Evolutionary conservation across 75 land plant species (phyloP), one percentile per base, ranked within the genome.

Genomic region (Picea sitchensis): DNA sequence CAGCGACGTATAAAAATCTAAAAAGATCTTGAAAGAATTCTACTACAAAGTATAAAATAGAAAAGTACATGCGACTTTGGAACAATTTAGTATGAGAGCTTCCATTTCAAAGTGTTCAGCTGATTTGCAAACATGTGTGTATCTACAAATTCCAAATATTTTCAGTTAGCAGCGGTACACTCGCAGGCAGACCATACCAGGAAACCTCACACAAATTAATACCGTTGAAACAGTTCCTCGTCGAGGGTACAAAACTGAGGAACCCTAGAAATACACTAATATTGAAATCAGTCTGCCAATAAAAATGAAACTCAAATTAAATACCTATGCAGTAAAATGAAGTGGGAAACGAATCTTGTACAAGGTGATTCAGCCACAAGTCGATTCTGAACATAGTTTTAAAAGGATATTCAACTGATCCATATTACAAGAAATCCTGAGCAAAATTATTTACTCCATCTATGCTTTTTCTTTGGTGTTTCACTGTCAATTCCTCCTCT

Each of bases 1-100:
- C 12, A 51, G 56, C 11, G 12, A 9, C 56, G 0, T 51, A 51
- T 51, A 51, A 9, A 9, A 9, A 51, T 9, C 56, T 51, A 9
- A 51, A 9, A 51, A 51, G 84, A 76, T 56, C 94, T 75, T 80
- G 90, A 90, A 61, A 61, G 9, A 67, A 67, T 14, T 14, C 3
- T 67, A 67, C 71, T 15, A 34, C 5, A 26, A 34, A 67, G 71
- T 9, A 34, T 36, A 67, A 67, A 67, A 1, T 1, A 32, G 36
- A 17, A 67, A 7, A 67, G 0, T 67, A 34, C 71, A 34, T 34
- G 18, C 2, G 11, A 51, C 9, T 2, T 51, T 15, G 36, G 20
- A 17, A 17, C 15, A 36, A 17, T 15, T 2, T 5, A 36, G 36
- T 18, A 32, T 67, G 8, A 2, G 2, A 67, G 44, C 71, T 34